Evolutionary conservation across 192 early-diverging fungal genomes (phyloP).

Genomic region (Radiomyces spectabilis): DNA sequence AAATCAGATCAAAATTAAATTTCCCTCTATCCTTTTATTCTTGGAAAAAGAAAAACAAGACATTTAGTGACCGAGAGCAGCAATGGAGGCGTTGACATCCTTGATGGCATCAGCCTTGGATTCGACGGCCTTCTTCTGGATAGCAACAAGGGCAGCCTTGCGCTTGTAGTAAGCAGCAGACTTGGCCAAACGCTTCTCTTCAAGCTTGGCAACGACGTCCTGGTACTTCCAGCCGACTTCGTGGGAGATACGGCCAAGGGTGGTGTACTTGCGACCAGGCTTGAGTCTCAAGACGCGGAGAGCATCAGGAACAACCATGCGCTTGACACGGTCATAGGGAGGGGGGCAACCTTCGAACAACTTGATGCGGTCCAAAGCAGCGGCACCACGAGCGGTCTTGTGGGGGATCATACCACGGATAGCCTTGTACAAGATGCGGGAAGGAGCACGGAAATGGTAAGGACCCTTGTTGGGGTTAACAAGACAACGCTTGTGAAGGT

Average conservation of each 20-base stretch:
- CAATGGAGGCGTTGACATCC: conserved; percentile 49
- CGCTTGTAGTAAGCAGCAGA: conserved; percentile 88
- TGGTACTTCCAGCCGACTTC: conserved; percentile 99
- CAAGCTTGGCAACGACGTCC: conserved; percentile 91
- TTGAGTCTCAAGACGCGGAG: conserved; percentile 94
- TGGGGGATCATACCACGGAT: conserved; percentile 99
- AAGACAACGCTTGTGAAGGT: conserved; percentile 96
- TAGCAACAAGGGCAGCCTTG: conserved; percentile 53
- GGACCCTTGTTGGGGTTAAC: conserved; percentile 95
- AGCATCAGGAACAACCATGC: conserved; percentile 94
- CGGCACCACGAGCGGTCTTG: conserved; percentile 97
- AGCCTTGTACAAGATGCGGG: conserved; percentile 92
- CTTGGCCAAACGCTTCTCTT: conserved; percentile 99
- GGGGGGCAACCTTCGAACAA: conserved; percentile 99
- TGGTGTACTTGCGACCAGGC: conserved; percentile 98
- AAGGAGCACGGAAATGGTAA: conserved; percentile 99
- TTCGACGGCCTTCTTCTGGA: conserved; percentile 28
- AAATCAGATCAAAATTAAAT: too few relatives aligned
- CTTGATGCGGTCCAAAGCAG: conserved; percentile 95
- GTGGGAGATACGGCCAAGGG: conserved; percentile 83
- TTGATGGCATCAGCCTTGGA: conserved; percentile 49
- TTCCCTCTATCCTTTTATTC: too few relatives aligned
- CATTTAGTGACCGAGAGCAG: conserved; percentile 50
- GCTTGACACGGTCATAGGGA: conserved; percentile 95
- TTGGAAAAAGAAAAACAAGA: conserved; percentile 2